Percentiles rank a stretch among this genome's conserved stretches.
Conservation (phyloP, 352 stramenopile genomes). For the Phytophthora pseudosyringae region DNA sequence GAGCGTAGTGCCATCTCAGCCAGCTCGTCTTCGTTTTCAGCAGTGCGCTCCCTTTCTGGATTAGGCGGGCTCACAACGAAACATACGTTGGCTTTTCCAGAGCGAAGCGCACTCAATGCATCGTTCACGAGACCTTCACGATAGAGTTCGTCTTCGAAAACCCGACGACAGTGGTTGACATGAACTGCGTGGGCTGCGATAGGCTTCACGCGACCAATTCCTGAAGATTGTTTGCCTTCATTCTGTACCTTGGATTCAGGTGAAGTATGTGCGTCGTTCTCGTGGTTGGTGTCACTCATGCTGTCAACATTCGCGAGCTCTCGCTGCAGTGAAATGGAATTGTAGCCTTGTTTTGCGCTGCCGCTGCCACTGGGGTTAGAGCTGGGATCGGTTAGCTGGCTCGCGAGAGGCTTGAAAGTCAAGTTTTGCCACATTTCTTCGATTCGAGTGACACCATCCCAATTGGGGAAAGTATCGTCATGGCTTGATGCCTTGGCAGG, state of each 20-base stretch:
- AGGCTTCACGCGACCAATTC: background rate
- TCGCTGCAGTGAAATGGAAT: conserved; percentile 45
- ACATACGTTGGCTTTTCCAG: conserved; percentile 26
- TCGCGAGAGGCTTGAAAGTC: conserved; percentile 38
- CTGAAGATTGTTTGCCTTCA: background rate
- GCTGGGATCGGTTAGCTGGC: conserved; percentile 7
- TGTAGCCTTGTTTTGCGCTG: conserved; percentile 36
- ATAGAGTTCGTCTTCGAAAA: conserved; percentile 63
- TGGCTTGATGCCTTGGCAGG: background rate
- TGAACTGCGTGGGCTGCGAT: conserved; percentile 34
- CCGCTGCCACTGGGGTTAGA: background rate
- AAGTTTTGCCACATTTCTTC: conserved; percentile 73
- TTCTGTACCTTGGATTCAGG: background rate
- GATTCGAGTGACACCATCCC: conserved; percentile 36
- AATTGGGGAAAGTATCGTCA: conserved; percentile 21
- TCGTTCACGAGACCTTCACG: conserved; percentile 50
- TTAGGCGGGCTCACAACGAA: conserved; percentile 40
- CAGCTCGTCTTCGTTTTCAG: conserved; percentile 34
- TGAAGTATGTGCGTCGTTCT: conserved; percentile 2
- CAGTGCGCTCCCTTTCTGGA: background rate
- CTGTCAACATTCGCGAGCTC: conserved; percentile 6
- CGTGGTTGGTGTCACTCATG: background rate
- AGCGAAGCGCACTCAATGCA: conserved; percentile 28
- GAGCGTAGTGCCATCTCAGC: conserved; percentile 49
- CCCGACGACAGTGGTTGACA: conserved; percentile 40